phyloP scores from a whole-genome alignment of 1,284 basidiomycete species.

The Microbotryum scabiosae region DNA sequence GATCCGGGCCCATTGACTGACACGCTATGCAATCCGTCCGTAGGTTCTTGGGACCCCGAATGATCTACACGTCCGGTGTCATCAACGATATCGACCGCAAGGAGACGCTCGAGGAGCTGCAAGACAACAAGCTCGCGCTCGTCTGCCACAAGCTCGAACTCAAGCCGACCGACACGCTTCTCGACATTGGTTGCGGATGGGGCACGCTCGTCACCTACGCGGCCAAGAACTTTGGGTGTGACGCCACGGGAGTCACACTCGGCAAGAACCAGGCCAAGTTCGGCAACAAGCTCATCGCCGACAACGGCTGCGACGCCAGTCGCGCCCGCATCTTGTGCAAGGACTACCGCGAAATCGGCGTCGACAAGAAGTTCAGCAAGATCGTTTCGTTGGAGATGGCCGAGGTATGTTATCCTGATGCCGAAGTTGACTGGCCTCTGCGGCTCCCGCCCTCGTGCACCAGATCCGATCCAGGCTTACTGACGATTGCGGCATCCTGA shows the following conservation, averaged over 20 bases:
- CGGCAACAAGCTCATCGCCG: conserved; percentile 75
- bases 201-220: conserved; percentile 91
- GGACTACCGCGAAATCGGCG: conserved; percentile 89
- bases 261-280: conserved; percentile 85
- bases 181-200: conserved; percentile 97
- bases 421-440: background rate
- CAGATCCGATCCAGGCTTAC: background rate
- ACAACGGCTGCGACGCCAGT: conserved; percentile 65
- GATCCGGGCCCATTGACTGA: background rate
- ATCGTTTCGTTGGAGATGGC: conserved; percentile 98
- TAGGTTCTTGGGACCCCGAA: conserved; percentile 87
- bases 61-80: conserved; percentile 96
- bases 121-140: conserved; percentile 94
- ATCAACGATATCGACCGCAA: conserved; percentile 63
- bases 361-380: conserved; percentile 72
- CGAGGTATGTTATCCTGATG: conserved; percentile 51
- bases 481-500: conserved; percentile 4
- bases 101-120: conserved; percentile 88
- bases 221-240: conserved; percentile 91
- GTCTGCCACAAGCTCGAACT: conserved; percentile 93
- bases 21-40: background rate
- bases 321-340: conserved; percentile 86
- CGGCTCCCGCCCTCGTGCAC: no score
- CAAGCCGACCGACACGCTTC: conserved; percentile 68
- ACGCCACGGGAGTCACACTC: conserved; percentile 92